Evolutionary conservation across 768 basidiomycete species (phyloP), one percentile per base, ranked within the genome.

Genomic region (Termitomyces sp.): DNA sequence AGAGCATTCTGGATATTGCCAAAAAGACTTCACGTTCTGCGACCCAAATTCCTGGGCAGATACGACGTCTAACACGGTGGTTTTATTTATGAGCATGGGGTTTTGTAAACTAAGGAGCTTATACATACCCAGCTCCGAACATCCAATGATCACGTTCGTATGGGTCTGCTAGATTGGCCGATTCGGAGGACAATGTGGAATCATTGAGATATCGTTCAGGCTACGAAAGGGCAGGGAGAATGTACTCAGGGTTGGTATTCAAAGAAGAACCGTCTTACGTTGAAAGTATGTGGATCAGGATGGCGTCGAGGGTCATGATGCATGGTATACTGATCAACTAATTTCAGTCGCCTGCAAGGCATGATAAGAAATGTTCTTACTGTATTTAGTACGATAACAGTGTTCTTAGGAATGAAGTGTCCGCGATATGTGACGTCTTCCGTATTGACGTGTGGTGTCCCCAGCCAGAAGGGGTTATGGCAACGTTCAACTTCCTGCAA

Each of bases 81-180:
- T 41, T 41, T n/a, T 1, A n/a, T 20, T 11, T 11, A 36, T 30
- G 59, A 34, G 41, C 8, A 18, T 57, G 8, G 30, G 16, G 53
- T 15, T 27, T 22, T 8, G 15, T 48, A 5, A 39, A 16, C 22
- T 22, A 12, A 9, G 7, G 37, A 30, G 67, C 73, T 31, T 42
- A 59, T 6, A 2, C 61, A 36, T 61, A 81, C 80, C 79, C 80
- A 1, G 68, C 78, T 16, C 80, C 80, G 54, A 79, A 81, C 66
- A 74, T 73, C 80, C 80, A 81, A 57, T 81, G 78, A 59, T 81
- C 80, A 39, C 80, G 74, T 53, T 81, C 70, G 61, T 70, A 69
- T 8, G 78, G 70, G 59, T 81, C 70, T 2, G 72, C 47, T 24
- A 76, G 65, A 41, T 78, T 77, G 16, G 77, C 76, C 3, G 78